Percentiles rank a stretch among this genome's conserved stretches.
phyloP scores from a whole-genome alignment of 305 asterid genomes.

The Solanum hybrid region DNA sequence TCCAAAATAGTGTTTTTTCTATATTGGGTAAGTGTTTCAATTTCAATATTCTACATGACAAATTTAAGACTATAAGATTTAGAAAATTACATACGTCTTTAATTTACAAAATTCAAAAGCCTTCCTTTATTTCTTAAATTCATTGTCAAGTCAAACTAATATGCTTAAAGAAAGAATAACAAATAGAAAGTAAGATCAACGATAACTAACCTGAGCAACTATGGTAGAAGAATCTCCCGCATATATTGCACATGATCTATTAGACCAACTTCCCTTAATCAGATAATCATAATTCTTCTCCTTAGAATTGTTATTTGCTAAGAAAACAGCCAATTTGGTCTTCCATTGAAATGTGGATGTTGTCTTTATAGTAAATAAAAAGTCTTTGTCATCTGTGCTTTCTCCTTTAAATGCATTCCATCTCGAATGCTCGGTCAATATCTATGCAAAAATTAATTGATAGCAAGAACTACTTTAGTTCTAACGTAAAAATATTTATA shows the following conservation, averaged over 20 bases:
- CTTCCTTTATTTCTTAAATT: no score
- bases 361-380: constrained; percentile 13
- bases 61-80: neutral
- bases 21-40: neutral
- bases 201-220: no score
- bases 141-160: no score
- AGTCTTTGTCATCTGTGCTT: constrained; percentile 13
- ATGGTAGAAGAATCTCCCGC: no score
- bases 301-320: constrained; percentile 20
- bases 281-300: constrained; percentile 18
- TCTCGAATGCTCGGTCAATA: neutral
- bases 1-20: no score
- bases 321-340: constrained; percentile 26
- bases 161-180: no score
- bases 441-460: neutral
- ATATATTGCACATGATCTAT: constrained; percentile 11
- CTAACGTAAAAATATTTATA: neutral
- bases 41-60: no score
- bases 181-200: no score
- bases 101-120: no score
- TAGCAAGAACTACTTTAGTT: neutral
- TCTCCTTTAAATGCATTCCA: constrained; percentile 33
- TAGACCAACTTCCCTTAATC: constrained; percentile 15
- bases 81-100: neutral
- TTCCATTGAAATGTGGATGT: constrained; percentile 18